Conservation (phyloP, 345 rosid genomes). For the Passiflora organensis region DNA sequence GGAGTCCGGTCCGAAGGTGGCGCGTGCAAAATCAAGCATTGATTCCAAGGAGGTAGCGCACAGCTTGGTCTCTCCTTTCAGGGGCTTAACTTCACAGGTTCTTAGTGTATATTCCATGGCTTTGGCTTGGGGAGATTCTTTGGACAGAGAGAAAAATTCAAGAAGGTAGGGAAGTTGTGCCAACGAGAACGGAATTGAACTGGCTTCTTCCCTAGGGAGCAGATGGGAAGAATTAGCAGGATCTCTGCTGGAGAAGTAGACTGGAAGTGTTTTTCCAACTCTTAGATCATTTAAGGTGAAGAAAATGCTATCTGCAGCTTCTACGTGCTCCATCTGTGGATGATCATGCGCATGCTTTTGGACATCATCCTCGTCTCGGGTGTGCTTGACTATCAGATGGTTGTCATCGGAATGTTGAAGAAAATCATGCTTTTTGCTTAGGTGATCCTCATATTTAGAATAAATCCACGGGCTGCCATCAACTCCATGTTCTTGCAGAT, state of each 20-base stretch:
- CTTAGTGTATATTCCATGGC: conserved; percentile 53
- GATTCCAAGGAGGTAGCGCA: conserved; percentile 70
- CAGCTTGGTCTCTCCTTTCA: conserved; percentile 44
- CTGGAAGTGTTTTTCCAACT: conserved; percentile 31
- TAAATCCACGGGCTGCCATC: too few species aligned
- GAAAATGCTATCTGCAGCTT: conserved; percentile 43
- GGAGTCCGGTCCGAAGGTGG: conserved; percentile 33
- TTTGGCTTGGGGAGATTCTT: conserved; percentile 56
- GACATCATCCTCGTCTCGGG: neutral
- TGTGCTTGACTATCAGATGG: too few species aligned
- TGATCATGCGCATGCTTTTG: conserved; percentile 2
- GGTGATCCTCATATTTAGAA: too few species aligned
- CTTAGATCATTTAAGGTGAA: conserved; percentile 45
- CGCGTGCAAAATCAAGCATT: conserved; percentile 47
- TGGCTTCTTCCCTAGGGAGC: conserved; percentile 53
- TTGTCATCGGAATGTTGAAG: too few species aligned
- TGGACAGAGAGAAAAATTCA: conserved; percentile 46
- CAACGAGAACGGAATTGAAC: conserved; percentile 54
- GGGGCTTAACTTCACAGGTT: conserved; percentile 40
- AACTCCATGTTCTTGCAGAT: too few species aligned
- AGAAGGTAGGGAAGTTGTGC: conserved; percentile 45
- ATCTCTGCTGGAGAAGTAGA: conserved; percentile 38
- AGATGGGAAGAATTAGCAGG: conserved; percentile 39
- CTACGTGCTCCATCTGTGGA: conserved; percentile 7
- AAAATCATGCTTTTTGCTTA: too few species aligned